Evolutionary conservation across 1,139 yeast species (phyloP), one percentile per base, ranked within the genome.

Genomic region (Candida tropicalis): DNA sequence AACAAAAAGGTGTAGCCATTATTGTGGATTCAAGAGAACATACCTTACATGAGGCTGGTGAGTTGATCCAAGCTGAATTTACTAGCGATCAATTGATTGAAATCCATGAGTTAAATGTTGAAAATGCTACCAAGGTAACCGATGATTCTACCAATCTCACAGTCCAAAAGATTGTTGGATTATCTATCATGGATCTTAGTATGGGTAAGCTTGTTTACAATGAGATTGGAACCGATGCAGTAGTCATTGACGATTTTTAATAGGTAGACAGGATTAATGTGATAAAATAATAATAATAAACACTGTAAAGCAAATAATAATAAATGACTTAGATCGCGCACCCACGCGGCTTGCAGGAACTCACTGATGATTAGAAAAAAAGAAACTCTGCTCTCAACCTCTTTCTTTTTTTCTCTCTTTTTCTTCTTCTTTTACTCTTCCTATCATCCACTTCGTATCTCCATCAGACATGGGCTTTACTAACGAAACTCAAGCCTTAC

Each of bases 31-130:
- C 87, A 0, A 68, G 65, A 37, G 77, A 73, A 17, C 85, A 82
- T 46, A 70, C 81, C 3, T 57, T 79, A 22, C 65, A 63, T 5
- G 90, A 84, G 59, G 82, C 89, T 0, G 90, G 90, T 1, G 89
- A 84, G 49, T 59, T 82, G 47, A 70, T 82, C 44, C 74, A 74
- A 55, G 67, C 75, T 29, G 60, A 60, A 1, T 70, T 77, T 18
- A 49, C 54, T 0, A 58, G 48, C 1, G 57, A 59, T 2, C 63
- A 72, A 13, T 60, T 81, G 40, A 57, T 79, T 8, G 82, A 79
- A 52, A 55, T 82, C 40, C 68, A 77, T 0, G 69, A 73, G 11
- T 50, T 79, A 40, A 56, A 54, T 40, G 17, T 49, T 24, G 37
- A 26, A 10, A 40, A 34, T 9, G 18, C 39, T 9, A 36, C 41